Conservation (phyloP, 345 rosid genomes). For the Hevea brasiliensis region DNA sequence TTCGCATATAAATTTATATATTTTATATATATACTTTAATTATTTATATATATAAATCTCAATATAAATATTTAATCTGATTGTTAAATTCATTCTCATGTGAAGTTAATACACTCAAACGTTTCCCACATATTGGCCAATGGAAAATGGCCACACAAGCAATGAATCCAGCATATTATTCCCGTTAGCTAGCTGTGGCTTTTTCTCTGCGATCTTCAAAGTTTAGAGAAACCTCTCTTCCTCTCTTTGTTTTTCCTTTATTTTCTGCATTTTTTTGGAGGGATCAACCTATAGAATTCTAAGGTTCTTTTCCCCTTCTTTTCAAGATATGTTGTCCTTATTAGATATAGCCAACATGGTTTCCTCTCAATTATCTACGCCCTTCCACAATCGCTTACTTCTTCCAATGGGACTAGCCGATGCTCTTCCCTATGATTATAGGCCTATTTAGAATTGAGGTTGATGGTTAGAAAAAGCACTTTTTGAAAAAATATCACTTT, state of each 20-base stretch:
- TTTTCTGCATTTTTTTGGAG: conserved; percentile 16
- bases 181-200: not conserved
- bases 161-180: not conserved
- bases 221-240: not conserved
- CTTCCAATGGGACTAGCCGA: conserved; percentile 41
- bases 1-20: no score
- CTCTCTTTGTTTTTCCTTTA: no score
- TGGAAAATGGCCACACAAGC: not conserved
- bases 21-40: no score
- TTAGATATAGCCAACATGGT: conserved; percentile 41
- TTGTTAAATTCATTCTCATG: no score
- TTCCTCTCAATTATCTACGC: conserved; percentile 43
- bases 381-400: conserved; percentile 31
- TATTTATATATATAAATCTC: no score
- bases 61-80: no score
- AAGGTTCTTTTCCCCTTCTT: not conserved
- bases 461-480: no score
- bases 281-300: conserved; percentile 23
- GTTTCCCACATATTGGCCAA: not conserved
- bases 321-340: not conserved
- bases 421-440: conserved; percentile 40
- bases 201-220: not conserved
- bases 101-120: no score
- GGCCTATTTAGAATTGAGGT: no score
- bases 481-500: no score